These are phyloP conservation scores for Penicillium decumbens DNA, from an alignment of 2,329 filamentous ascomycete species.

Conservation along the genomic window DNA sequence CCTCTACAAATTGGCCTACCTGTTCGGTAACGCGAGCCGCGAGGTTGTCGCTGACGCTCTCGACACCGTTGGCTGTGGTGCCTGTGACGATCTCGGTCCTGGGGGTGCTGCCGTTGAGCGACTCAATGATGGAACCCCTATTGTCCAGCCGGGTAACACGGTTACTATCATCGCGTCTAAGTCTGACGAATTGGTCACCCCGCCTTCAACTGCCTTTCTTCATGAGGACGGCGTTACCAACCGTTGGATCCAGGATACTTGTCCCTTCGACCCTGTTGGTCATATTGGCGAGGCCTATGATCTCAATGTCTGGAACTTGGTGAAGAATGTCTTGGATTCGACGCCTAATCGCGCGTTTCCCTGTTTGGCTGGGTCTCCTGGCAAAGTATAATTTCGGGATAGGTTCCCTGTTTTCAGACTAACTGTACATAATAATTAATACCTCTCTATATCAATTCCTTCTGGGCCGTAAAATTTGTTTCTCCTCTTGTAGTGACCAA, in stretches of 20 bases:
- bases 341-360: slow-evolving; percentile 26
- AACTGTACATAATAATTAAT: slow-evolving; percentile 6
- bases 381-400: slow-evolving; percentile 11
- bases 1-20: slow-evolving; percentile 29
- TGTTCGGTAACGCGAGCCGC: slow-evolving; percentile 26
- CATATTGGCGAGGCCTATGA: slow-evolving; percentile 40
- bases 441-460: background rate
- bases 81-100: slow-evolving; percentile 31
- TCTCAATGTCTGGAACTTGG: slow-evolving; percentile 38
- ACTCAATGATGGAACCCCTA: slow-evolving; percentile 33
- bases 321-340: slow-evolving; percentile 34
- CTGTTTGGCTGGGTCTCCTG: slow-evolving; percentile 29
- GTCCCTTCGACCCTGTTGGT: slow-evolving; percentile 32
- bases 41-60: slow-evolving; percentile 23
- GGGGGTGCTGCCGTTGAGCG: slow-evolving; percentile 27
- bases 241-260: slow-evolving; percentile 32
- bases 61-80: slow-evolving; percentile 30
- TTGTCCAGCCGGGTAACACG: slow-evolving; percentile 32
- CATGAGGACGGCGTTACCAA: slow-evolving; percentile 33
- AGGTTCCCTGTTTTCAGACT: background rate
- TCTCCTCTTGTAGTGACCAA: background rate
- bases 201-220: slow-evolving; percentile 29
- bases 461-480: background rate
- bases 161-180: slow-evolving; percentile 35
- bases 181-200: slow-evolving; percentile 36